Base-by-base conservation (phyloP, 208 protist species). In the Trypanosoma conorhini region DNA sequence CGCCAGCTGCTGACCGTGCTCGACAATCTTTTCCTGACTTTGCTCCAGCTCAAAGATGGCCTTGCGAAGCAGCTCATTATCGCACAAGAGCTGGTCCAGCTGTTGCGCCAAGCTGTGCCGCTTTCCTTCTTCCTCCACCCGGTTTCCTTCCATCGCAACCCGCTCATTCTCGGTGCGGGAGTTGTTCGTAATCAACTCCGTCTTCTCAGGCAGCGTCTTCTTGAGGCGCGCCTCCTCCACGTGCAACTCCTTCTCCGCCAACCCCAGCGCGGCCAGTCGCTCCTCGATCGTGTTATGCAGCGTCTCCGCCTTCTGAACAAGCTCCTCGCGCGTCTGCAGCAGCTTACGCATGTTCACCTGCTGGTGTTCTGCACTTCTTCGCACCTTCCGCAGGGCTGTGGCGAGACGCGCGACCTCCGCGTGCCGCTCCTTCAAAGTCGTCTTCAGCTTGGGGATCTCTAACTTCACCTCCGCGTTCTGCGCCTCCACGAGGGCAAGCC, bases 11-110 rank as follows among this genome's bases (percentile, higher is more conserved):
- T 97, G 85, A 21, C 91, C 92, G 31, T 94, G 76, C 19, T 81
- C 70, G 24, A 85, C 55, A 60, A 98, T 86, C 70, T 92, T 88
- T 50, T 91, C 81, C 26, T 95, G 82, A 48, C 91, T 82, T 72
- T 98, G 83, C 78, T 99, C 97, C 7, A 99, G 86, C 40, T 85
- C 62, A 72, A 97, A 98, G 46, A 98, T 94, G 10, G 77, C 52
- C 59, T 98, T 97, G 40, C 97, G 84, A 71, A 96, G 77, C 55
- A 81, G 55, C 69, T 99, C 92, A 58, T 95, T 97, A 33, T 97
- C 93, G 9, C 62, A 74, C 24, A 96, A 92, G 66, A 97, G 93
- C 30, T 80, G 72, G 33, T 82, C 82, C 19, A 99, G 82, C 69
- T 97, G 85, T 73, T 93, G 89, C 46, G 96, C 76, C 17, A 99